Evolutionary conservation across 2,329 filamentous ascomycete genomes (phyloP), one percentile per base, ranked within the genome.

Genomic region (Fusarium mangiferae): DNA sequence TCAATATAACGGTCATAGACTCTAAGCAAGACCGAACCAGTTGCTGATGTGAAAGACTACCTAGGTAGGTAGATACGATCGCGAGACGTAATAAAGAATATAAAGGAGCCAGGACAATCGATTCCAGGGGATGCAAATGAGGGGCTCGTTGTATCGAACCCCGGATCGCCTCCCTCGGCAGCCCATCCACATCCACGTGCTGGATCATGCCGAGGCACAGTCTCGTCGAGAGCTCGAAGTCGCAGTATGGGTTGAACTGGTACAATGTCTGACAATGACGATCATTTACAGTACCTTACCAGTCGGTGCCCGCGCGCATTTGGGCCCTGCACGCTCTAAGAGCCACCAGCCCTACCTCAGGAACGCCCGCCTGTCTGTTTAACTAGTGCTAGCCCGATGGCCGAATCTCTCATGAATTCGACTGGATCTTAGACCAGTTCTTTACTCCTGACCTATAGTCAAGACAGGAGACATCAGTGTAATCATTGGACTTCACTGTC

Each of bases 191-290:
- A 38, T 68, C 66, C 66, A 74, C 72, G 51, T 74, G 67, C 58
- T 68, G 38, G 36, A 72, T 48, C 49, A 39, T 66, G 51, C 72
- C 72, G 72, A 74, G 72, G 72, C 72, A 74, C 66, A 60, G 61
- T 59, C 18, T 59, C 46, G 39, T 41, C n/a, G 33, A 38, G 62
- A 49, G 33, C 36, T 55, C 38, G 38, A 58, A 36, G 36, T 59
- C 15, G 24, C 11, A 44, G n/a, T 28, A 28, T 33, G 28, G 30
- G 48, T 24, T 33, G 57, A 60, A 41, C 18, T 52, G n/a, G 41
- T 36, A 28, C 35, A n/a, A 39, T 44, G 24, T 11, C n/a, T 44
- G 30, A 6, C 14, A 28, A 36, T 39, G 30, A 33, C 38, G 15
- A 39, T 39, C 51, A 17, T n/a, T 28, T 17, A 20, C 24, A 54